Evolutionary conservation across 805 yeast species (phyloP).

Genomic region (Yueomyces sp.): DNA sequence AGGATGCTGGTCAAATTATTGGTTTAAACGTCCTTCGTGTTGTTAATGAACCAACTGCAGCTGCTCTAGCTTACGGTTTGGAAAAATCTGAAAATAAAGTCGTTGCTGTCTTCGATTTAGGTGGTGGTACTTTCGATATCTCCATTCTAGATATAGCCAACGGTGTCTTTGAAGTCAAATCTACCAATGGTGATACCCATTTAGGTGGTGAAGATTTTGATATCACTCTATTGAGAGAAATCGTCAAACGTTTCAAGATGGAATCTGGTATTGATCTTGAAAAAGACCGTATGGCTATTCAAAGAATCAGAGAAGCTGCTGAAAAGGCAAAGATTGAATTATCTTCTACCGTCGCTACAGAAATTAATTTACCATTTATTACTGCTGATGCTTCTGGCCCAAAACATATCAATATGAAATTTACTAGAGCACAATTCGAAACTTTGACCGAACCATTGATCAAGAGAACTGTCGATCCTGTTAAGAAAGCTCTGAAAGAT

Average conservation of each 20-base stretch:
- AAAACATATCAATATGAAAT: conserved; percentile 50
- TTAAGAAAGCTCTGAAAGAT: conserved; percentile 63
- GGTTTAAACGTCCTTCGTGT: conserved; percentile 77
- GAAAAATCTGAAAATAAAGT: conserved; percentile 67
- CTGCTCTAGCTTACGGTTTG: conserved; percentile 90
- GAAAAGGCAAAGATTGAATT: conserved; percentile 71
- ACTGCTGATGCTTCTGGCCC: conserved; percentile 71
- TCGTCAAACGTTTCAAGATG: conserved; percentile 66
- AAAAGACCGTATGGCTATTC: conserved; percentile 52
- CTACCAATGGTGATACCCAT: conserved; percentile 88
- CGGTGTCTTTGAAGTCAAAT: conserved; percentile 95
- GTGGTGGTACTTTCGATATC: conserved; percentile 98
- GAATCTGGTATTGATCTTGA: conserved; percentile 50
- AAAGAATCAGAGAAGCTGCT: conserved; percentile 76
- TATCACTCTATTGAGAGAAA: conserved; percentile 72
- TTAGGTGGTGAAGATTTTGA: conserved; percentile 85
- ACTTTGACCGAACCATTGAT: conserved; percentile 54
- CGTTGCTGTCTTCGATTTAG: conserved; percentile 93
- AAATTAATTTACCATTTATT: conserved; percentile 63
- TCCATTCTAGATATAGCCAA: conserved; percentile 92
- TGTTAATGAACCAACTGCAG: conserved; percentile 78
- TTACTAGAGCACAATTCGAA: conserved; percentile 66
- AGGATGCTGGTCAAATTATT: conserved; percentile 95
- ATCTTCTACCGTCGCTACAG: conserved; percentile 55
- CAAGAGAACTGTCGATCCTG: conserved; percentile 62